A percentile compares a stretch with the other conserved stretches of the same genome.
These are phyloP conservation scores for Microcyclosporella mali DNA, from an alignment of 2,329 filamentous ascomycete species.

Conservation along the genomic window DNA sequence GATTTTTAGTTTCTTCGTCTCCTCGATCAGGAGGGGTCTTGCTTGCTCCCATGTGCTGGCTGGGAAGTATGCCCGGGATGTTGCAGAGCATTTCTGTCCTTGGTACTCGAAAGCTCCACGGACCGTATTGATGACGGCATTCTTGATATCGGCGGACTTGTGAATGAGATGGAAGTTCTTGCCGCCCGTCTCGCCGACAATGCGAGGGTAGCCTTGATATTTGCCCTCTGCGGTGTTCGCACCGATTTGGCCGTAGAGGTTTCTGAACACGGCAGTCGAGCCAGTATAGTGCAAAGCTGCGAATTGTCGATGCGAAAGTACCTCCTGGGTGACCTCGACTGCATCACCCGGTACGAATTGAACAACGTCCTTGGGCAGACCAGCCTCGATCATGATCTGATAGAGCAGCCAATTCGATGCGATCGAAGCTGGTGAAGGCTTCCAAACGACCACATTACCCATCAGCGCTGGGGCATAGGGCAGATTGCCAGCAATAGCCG, in stretches of 20 bases:
- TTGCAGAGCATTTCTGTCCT: conserved; percentile 86
- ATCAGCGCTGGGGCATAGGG: conserved; percentile 76
- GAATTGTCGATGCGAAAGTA: conserved; percentile 72
- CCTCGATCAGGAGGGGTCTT: conserved; percentile 58
- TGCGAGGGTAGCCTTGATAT: conserved; percentile 78
- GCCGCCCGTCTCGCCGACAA: conserved; percentile 84
- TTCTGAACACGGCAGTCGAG: conserved; percentile 84
- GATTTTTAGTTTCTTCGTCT: conserved; percentile 64
- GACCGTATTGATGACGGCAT: conserved; percentile 74
- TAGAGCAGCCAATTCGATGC: conserved; percentile 89
- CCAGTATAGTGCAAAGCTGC: conserved; percentile 93
- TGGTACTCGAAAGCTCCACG: conserved; percentile 87
- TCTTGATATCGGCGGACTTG: conserved; percentile 66
- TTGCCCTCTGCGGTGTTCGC: conserved; percentile 71
- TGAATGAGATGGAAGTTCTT: conserved; percentile 92
- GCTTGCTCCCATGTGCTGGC: conserved; percentile 69
- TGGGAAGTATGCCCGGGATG: conserved; percentile 72
- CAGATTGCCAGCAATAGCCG: conserved; percentile 85
- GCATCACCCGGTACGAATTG: conserved; percentile 91
- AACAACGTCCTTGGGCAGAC: conserved; percentile 80
- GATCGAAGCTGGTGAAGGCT: conserved; percentile 84
- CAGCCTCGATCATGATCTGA: conserved; percentile 84
- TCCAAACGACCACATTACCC: conserved; percentile 95
- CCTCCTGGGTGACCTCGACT: conserved; percentile 70
- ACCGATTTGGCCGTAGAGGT: conserved; percentile 80